phyloP scores from a whole-genome alignment of 192 early-diverging fungal genomes.

The Diversispora epigaea region DNA sequence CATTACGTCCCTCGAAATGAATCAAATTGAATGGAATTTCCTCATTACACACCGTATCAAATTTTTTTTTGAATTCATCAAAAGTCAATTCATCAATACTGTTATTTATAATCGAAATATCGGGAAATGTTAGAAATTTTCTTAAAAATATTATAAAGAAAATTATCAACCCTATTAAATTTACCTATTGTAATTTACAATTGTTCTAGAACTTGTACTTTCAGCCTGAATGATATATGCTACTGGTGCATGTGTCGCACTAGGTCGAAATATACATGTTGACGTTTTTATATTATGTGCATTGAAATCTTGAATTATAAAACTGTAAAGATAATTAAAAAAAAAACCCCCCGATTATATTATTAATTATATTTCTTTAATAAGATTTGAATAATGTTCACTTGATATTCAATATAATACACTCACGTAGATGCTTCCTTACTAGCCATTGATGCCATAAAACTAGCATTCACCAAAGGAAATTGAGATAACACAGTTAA shows the following conservation, averaged over 20 bases:
- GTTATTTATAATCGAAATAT: background rate
- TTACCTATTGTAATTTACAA: constrained; percentile 61
- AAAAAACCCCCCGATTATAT: too few relatives aligned
- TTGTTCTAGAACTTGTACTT: constrained; percentile 54
- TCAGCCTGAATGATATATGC: constrained; percentile 62
- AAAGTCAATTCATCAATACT: constrained; percentile 59
- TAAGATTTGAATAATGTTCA: background rate
- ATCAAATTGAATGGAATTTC: constrained; percentile 53
- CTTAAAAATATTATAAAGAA: background rate
- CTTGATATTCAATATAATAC: background rate
- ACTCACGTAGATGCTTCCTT: constrained; percentile 49
- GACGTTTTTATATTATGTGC: constrained; percentile 45
- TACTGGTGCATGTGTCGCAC: constrained; percentile 43
- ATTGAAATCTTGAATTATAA: constrained; percentile 40
- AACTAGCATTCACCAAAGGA: constrained; percentile 39
- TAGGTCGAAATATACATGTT: constrained; percentile 44
- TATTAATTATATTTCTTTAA: background rate
- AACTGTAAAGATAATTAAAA: constrained; percentile 25
- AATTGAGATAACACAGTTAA: constrained; percentile 57
- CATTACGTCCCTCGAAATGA: constrained; percentile 68
- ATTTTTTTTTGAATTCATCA: constrained; percentile 52
- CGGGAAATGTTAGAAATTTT: too few relatives aligned
- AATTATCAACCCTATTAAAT: background rate
- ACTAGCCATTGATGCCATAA: constrained; percentile 54
- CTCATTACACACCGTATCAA: constrained; percentile 37